These are phyloP conservation scores for Thalia dealbata DNA, from an alignment of 176 grass and related monocot genomes.

Conservation along the genomic window DNA sequence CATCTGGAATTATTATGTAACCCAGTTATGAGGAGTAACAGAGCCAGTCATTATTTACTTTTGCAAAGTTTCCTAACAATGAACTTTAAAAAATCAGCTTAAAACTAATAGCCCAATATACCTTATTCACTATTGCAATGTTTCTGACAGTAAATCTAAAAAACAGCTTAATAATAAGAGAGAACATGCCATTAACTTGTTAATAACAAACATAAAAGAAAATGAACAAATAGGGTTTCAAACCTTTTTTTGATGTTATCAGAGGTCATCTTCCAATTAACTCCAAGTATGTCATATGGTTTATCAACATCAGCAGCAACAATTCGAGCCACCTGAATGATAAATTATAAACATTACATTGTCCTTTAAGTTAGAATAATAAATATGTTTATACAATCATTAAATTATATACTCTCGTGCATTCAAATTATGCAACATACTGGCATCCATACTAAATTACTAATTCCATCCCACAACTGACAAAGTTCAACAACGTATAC, in stretches of 20 bases:
- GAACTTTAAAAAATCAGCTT: neutral
- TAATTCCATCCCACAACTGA: neutral
- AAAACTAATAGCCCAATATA: neutral
- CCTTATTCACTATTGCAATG: no score
- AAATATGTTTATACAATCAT: neutral
- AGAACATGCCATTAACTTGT: neutral
- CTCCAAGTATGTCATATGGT: conserved; percentile 76
- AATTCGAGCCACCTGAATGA: conserved; percentile 75
- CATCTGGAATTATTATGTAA: neutral
- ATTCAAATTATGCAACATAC: neutral
- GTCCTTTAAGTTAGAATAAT: neutral
- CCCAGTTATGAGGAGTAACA: neutral
- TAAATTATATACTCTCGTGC: neutral
- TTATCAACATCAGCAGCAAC: conserved; percentile 54
- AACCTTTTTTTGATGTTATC: conserved; percentile 98
- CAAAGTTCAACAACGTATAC: neutral
- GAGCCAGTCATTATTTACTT: neutral
- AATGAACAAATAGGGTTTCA: conserved; percentile 9
- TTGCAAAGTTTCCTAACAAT: neutral
- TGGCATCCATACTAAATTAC: neutral
- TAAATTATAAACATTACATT: conserved; percentile 6
- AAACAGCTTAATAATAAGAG: neutral
- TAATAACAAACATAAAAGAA: neutral
- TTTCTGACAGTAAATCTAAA: no score
- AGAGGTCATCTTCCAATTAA: conserved; percentile 89